Percentiles rank a stretch among this genome's conserved stretches.
phyloP scores from a whole-genome alignment of 1,284 basidiomycete species.

The Schizophyllum amplum region DNA sequence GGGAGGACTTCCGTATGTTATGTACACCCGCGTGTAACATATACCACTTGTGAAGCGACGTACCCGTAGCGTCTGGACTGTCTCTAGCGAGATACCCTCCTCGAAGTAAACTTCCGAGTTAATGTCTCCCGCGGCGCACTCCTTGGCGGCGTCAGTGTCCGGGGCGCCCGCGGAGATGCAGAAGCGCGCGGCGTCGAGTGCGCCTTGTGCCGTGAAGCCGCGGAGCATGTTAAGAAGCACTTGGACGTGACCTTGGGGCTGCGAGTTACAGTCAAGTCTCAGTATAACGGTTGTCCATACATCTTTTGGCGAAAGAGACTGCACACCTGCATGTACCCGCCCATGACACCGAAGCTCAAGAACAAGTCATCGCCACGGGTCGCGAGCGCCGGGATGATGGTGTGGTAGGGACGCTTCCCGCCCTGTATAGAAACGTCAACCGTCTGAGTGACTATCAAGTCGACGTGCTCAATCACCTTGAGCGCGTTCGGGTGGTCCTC shows the following conservation, averaged over 20 bases:
- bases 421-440: constrained; percentile 37
- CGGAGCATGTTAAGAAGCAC: constrained; percentile 88
- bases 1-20: neutral
- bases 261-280: neutral
- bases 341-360: constrained; percentile 90
- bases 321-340: constrained; percentile 84
- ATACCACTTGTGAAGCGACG: constrained; percentile 28
- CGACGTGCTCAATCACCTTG: constrained; percentile 31
- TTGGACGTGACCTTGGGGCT: constrained; percentile 90
- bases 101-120: constrained; percentile 86
- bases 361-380: constrained; percentile 79
- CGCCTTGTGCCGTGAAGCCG: constrained; percentile 77
- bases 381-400: constrained; percentile 91
- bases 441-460: neutral
- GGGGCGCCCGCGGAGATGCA: constrained; percentile 85
- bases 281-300: neutral
- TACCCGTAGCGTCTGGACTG: constrained; percentile 52
- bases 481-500: constrained; percentile 81
- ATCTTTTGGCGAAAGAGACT: too few relatives aligned
- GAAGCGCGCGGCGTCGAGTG: constrained; percentile 91
- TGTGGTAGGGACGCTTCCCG: constrained; percentile 90
- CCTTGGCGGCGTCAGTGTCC: constrained; percentile 42
- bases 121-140: constrained; percentile 46
- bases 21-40: neutral
- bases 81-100: constrained; percentile 64